Evolutionary conservation across 2,329 filamentous ascomycete species (phyloP).

Genomic region (Curvularia sp.): DNA sequence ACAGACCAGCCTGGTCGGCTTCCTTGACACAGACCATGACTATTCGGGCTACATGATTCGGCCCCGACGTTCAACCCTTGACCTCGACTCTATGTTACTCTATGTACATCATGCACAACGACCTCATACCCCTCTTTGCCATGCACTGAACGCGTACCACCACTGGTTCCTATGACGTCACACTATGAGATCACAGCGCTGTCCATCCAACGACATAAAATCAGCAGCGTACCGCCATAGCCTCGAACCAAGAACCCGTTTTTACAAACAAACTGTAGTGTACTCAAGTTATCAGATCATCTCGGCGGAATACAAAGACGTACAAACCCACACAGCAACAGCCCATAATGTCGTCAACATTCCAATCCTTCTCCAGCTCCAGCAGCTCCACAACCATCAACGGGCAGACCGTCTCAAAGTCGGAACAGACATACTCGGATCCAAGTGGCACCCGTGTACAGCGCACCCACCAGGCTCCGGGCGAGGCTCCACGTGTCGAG

Average conservation of each 20-base stretch:
- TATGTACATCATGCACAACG: background rate
- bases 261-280: background rate
- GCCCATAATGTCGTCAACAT: constrained; percentile 29
- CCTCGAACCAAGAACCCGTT: background rate
- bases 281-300: background rate
- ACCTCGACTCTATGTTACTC: background rate
- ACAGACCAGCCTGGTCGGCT: background rate
- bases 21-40: background rate
- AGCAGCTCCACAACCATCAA: constrained; percentile 37
- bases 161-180: constrained; percentile 20
- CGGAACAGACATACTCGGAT: constrained; percentile 36
- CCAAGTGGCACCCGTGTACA: constrained; percentile 40
- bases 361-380: constrained; percentile 38
- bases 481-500: constrained; percentile 37
- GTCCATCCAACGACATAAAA: constrained; percentile 5
- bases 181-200: constrained; percentile 19
- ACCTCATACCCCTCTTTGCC: background rate
- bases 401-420: constrained; percentile 38
- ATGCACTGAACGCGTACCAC: background rate
- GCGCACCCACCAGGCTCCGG: constrained; percentile 38
- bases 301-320: background rate
- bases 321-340: constrained; percentile 2
- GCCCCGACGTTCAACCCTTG: background rate
- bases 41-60: background rate
- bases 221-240: background rate